These are phyloP conservation scores for Aspergillus cavernicola DNA, from an alignment of 495 filamentous ascomycete genomes.

Conservation along the genomic window DNA sequence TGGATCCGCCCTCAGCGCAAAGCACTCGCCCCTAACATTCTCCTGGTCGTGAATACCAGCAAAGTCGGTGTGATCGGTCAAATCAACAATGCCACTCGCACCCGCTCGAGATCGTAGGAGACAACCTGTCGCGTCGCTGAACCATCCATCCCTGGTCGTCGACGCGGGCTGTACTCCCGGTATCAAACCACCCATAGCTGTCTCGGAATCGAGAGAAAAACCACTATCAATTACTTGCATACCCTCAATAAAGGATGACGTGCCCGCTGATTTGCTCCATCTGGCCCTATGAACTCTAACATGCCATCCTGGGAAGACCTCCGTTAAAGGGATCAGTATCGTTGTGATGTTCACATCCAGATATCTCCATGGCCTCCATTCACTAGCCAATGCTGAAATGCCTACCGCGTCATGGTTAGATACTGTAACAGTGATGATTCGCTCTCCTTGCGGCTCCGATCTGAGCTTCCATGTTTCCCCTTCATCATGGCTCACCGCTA, in stretches of 20 bases:
- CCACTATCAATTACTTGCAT: conserved; percentile 16
- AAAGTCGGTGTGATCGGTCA: not conserved
- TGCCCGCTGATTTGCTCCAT: not conserved
- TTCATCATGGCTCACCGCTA: conserved; percentile 3
- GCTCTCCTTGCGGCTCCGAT: not conserved
- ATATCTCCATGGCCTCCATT: conserved; percentile 16
- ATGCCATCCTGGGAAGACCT: conserved; percentile 17
- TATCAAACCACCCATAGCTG: conserved; percentile 1
- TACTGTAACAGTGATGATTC: not conserved
- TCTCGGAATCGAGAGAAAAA: conserved; percentile 13
- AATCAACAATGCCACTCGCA: conserved; percentile 7
- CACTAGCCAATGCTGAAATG: not conserved
- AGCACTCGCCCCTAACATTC: not conserved
- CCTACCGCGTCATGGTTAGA: not conserved
- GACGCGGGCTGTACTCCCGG: not conserved
- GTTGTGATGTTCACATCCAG: conserved; percentile 11
- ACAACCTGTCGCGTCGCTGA: not conserved
- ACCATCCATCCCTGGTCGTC: not conserved
- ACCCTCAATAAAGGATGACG: not conserved
- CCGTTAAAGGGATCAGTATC: conserved; percentile 7
- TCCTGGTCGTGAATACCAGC: not conserved
- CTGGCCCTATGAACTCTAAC: conserved; percentile 9
- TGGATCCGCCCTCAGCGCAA: conserved; percentile 12
- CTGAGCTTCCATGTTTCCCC: conserved; percentile 13
- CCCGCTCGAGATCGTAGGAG: conserved; percentile 11